A percentile compares a stretch with the other conserved stretches of the same genome.
phyloP scores from a whole-genome alignment of 305 asterid genomes.

The Plantago lanceolata region DNA sequence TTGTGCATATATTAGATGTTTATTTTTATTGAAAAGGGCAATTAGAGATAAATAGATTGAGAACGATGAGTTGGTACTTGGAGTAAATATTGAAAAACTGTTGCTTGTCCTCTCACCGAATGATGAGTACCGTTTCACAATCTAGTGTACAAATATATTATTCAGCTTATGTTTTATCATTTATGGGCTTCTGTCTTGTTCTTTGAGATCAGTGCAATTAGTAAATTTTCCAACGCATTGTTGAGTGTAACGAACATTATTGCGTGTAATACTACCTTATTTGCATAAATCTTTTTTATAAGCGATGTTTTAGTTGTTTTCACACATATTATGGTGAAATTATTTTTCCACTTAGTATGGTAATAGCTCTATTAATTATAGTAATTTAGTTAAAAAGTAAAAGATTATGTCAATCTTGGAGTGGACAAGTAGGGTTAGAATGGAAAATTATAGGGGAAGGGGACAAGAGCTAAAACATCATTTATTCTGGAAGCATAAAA shows the following conservation, averaged over 20 bases:
- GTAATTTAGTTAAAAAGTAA: too few species aligned
- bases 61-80: constrained; percentile 9
- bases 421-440: too few species aligned
- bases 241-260: background rate
- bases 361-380: too few species aligned
- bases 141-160: background rate
- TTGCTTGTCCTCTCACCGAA: background rate
- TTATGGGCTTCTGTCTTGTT: constrained; percentile 2
- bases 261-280: background rate
- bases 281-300: too few species aligned
- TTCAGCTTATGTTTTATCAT: background rate
- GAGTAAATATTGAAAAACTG: constrained; percentile 2
- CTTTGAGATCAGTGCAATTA: constrained; percentile 4
- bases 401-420: too few species aligned
- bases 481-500: too few species aligned
- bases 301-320: too few species aligned
- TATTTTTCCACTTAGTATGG: too few species aligned
- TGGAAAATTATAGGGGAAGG: too few species aligned
- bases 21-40: constrained; percentile 8
- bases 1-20: background rate
- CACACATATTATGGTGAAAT: too few species aligned
- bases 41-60: background rate
- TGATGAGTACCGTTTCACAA: background rate
- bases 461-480: too few species aligned
- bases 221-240: background rate